Percentiles rank a stretch among this genome's conserved stretches.
These are phyloP conservation scores for Lachancea nothofagi DNA, from an alignment of 805 yeast species.

Conservation along the genomic window DNA sequence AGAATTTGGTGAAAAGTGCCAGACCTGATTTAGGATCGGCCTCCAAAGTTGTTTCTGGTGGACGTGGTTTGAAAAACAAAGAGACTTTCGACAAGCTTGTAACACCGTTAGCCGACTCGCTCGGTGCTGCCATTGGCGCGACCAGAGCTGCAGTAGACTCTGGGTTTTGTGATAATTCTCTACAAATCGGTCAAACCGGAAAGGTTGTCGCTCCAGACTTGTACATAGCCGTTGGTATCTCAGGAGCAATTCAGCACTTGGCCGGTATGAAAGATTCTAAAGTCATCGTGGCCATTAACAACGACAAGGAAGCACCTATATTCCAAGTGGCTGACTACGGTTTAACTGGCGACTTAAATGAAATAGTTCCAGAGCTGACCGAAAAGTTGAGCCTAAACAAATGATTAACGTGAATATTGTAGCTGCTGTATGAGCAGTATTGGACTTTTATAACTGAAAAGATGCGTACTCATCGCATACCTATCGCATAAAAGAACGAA, in stretches of 20 bases:
- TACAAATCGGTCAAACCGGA: conserved; percentile 98
- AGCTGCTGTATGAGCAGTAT: no score
- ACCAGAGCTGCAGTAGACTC: conserved; percentile 97
- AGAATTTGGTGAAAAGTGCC: conserved; percentile 62
- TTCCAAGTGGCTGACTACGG: conserved; percentile 89
- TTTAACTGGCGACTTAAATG: conserved; percentile 81
- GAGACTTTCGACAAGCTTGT: conserved; percentile 75
- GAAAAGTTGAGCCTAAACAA: conserved; percentile 39
- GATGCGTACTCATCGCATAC: no score
- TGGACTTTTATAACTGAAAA: no score
- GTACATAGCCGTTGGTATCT: conserved; percentile 87
- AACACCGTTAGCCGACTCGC: conserved; percentile 75
- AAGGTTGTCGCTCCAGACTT: conserved; percentile 95
- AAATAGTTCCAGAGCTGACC: conserved; percentile 86
- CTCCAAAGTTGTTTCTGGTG: conserved; percentile 78
- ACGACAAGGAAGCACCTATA: conserved; percentile 91
- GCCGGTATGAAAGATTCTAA: conserved; percentile 98
- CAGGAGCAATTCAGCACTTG: conserved; percentile 96
- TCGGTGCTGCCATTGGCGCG: conserved; percentile 94
- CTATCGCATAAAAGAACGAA: no score
- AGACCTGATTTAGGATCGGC: conserved; percentile 92
- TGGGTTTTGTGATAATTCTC: conserved; percentile 91
- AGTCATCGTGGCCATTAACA: conserved; percentile 88
- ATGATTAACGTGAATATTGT: not conserved
- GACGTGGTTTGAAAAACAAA: conserved; percentile 87